phyloP scores from a whole-genome alignment of 1,284 basidiomycete genomes.

The Papiliotrema flavescens region DNA sequence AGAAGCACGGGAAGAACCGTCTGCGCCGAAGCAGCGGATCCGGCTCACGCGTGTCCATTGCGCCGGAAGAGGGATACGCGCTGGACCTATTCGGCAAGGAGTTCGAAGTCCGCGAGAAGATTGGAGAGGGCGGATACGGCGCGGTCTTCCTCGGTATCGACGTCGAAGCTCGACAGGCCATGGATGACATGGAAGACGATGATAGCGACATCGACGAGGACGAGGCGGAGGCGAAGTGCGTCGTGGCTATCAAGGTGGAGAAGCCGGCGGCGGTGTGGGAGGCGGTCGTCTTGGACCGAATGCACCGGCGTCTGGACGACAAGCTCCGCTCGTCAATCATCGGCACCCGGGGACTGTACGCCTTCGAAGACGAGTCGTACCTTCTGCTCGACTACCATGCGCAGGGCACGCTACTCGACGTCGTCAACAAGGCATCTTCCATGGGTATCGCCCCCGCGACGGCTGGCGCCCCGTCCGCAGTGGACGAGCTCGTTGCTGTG shows the following conservation, averaged over 20 bases:
- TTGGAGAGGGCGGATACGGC: slow-evolving; percentile 96
- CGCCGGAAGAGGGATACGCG: slow-evolving; percentile 27
- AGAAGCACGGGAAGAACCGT: slow-evolving; percentile 50
- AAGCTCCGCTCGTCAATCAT: slow-evolving; percentile 65
- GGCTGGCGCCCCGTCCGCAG: slow-evolving; percentile 43
- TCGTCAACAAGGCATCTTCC: slow-evolving; percentile 77
- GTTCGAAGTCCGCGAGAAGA: slow-evolving; percentile 74
- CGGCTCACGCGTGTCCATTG: slow-evolving; percentile 26
- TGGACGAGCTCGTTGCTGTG: slow-evolving; percentile 90
- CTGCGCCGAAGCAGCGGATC: slow-evolving; percentile 42
- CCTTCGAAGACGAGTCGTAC: slow-evolving; percentile 84
- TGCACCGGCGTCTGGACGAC: slow-evolving; percentile 64
- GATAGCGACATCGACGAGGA: slow-evolving; percentile 59
- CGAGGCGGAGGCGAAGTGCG: slow-evolving; percentile 55
- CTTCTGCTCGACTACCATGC: slow-evolving; percentile 82
- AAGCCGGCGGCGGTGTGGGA: slow-evolving; percentile 89
- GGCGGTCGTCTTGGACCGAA: slow-evolving; percentile 75
- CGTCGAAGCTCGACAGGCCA: slow-evolving; percentile 48
- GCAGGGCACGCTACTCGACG: slow-evolving; percentile 89
- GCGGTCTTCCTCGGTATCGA: slow-evolving; percentile 78
- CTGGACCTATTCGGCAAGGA: slow-evolving; percentile 57
- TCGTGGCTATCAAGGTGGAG: slow-evolving; percentile 89
- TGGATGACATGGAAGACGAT: slow-evolving; percentile 55
- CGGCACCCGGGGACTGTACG: slow-evolving; percentile 69
- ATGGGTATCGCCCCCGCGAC: slow-evolving; percentile 53